phyloP scores from a whole-genome alignment of 1,284 basidiomycete genomes.

The Pascua guehoae region DNA sequence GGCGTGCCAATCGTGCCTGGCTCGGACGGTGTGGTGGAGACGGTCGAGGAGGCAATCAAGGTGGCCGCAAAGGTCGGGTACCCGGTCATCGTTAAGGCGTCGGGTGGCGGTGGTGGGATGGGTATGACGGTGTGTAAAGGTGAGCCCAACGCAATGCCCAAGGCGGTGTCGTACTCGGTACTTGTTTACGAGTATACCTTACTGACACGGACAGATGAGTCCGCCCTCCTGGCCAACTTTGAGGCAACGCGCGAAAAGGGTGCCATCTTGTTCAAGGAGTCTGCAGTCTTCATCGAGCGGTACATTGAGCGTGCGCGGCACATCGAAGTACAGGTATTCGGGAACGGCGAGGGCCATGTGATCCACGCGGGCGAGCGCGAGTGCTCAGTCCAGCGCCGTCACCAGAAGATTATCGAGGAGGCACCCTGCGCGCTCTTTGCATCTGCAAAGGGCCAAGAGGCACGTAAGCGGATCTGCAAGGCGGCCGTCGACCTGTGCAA shows the following conservation, averaged over 20 bases:
- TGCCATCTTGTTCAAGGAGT: slow-evolving; percentile 55
- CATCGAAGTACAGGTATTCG: slow-evolving; percentile 69
- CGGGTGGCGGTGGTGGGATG: slow-evolving; percentile 69
- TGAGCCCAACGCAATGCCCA: no score
- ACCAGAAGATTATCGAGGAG: slow-evolving; percentile 73
- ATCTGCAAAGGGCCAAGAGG: slow-evolving; percentile 30
- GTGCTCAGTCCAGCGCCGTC: slow-evolving; percentile 65
- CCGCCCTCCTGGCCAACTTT: slow-evolving; percentile 53
- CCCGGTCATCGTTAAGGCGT: slow-evolving; percentile 59
- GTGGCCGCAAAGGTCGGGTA: slow-evolving; percentile 55
- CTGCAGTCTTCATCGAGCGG: slow-evolving; percentile 61
- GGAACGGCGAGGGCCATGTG: slow-evolving; percentile 58
- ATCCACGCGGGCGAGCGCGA: slow-evolving; percentile 69
- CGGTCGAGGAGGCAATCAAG: slow-evolving; percentile 53
- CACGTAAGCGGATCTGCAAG: slow-evolving; percentile 55
- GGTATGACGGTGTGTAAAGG: slow-evolving; percentile 61
- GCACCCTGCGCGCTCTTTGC: slow-evolving; percentile 55
- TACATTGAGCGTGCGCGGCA: slow-evolving; percentile 60
- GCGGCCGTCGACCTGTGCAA: slow-evolving; percentile 57
- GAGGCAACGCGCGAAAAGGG: slow-evolving; percentile 44
- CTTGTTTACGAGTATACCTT: slow-evolving; percentile 24
- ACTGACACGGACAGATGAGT: slow-evolving; percentile 32
- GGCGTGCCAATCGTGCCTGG: slow-evolving; percentile 61
- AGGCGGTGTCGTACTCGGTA: no score
- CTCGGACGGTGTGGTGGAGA: slow-evolving; percentile 51